Percentiles rank a stretch among this genome's conserved stretches.
phyloP scores from a whole-genome alignment of 202 grass and related monocot genomes.

The Elaeis oleifera region DNA sequence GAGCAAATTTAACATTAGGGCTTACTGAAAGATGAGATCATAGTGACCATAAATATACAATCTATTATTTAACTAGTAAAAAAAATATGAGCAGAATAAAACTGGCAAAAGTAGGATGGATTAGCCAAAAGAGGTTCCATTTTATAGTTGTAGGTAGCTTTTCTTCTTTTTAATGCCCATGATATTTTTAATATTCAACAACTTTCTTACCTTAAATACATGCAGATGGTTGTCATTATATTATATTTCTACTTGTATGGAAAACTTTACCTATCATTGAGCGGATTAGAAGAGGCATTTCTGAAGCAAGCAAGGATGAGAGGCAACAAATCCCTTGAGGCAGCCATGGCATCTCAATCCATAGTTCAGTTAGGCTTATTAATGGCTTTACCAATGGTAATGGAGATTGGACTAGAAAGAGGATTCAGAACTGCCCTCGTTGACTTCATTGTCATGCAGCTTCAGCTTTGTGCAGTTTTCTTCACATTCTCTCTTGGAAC shows the following conservation, averaged over 20 bases:
- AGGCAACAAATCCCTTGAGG: constrained; percentile 59
- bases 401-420: constrained; percentile 85
- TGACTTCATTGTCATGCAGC: constrained; percentile 93
- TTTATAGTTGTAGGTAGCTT: too few species aligned
- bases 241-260: constrained; percentile 80
- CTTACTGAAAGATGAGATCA: too few species aligned
- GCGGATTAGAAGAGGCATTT: constrained; percentile 55
- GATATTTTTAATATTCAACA: too few species aligned
- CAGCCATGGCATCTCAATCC: constrained; percentile 87
- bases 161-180: too few species aligned
- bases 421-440: constrained; percentile 71
- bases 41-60: too few species aligned
- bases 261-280: constrained; percentile 64
- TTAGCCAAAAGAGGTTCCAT: too few species aligned
- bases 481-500: constrained; percentile 87
- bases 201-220: not conserved
- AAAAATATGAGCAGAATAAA: too few species aligned
- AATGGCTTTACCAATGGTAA: constrained; percentile 90
- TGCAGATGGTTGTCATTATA: constrained; percentile 77
- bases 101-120: too few species aligned
- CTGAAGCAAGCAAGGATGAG: constrained; percentile 64
- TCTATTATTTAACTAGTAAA: too few species aligned
- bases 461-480: constrained; percentile 86
- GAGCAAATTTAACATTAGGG: too few species aligned
- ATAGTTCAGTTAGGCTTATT: constrained; percentile 75